Evolutionary conservation across 441 rosid genomes (phyloP), one percentile per base, ranked within the genome.

Genomic region (Bruguiera hainesii): DNA sequence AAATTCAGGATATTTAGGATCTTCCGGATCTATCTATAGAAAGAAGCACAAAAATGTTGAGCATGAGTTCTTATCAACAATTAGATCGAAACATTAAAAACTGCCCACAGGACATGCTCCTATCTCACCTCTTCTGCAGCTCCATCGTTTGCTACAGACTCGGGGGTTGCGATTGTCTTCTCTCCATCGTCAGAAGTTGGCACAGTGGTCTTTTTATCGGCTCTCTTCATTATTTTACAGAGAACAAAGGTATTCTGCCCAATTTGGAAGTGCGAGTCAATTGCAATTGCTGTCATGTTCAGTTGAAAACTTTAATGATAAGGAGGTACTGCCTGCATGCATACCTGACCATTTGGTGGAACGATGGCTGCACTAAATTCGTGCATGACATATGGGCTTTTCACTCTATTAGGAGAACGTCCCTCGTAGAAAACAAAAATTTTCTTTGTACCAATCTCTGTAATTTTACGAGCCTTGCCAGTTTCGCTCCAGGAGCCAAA

Each of bases 41-140:
- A 63, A 19, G 30, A 50, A 15, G 18, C 29, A 53, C 5, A 26
- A 23, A 53, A 23, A 7, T 21, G 16, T 20, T 3, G 6, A 53
- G 21, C 57, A 53, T 23, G 1, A 21, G 29, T 53, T 53, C 28
- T 6, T 15, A 4, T 53, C 28, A 13, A 53, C 1, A 5, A 21
- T 15, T 26, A 26, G 25, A 21, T 53, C 9, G 28, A 21, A 53
- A 33, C 10, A 33, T 33, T 33, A 7, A 8, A 7, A 33, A 26
- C 28, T 53, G 58, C 6, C 58, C 3, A 21, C 25, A 53, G 58
- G 11, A 11, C 25, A 23, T 6, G 7, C 19, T 20, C 26, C 23
- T 29, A n/a, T 19, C 42, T 64, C 20, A 64, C 67, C 67, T 42
- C 52, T 25, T 64, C 57, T 20, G 42, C 29, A 30, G n/a, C 31